Conservation (phyloP, 2,329 filamentous ascomycete species). For the Setomelanomma holmii region DNA sequence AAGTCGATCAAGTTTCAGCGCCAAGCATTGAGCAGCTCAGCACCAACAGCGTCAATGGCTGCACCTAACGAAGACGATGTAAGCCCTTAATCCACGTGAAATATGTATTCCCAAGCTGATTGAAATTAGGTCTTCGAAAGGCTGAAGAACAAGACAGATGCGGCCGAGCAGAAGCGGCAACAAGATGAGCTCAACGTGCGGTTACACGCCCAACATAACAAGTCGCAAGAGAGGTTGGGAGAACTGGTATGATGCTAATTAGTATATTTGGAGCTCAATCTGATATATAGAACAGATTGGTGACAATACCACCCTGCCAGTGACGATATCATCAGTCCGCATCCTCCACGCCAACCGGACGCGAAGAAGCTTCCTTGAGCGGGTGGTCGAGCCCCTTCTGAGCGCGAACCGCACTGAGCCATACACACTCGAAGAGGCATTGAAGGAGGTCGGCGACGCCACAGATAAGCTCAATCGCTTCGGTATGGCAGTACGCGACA, state of each 20-base stretch:
- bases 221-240: constrained; percentile 67
- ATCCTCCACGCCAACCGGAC: constrained; percentile 85
- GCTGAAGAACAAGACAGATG: constrained; percentile 65
- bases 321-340: constrained; percentile 84
- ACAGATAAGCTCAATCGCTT: constrained; percentile 80
- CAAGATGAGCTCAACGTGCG: constrained; percentile 67
- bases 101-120: constrained; percentile 15
- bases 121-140: constrained; percentile 63
- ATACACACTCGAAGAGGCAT: constrained; percentile 78
- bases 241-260: constrained; percentile 64
- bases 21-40: constrained; percentile 34
- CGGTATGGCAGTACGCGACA: constrained; percentile 61
- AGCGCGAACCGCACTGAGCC: constrained; percentile 69
- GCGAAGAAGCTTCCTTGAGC: constrained; percentile 82
- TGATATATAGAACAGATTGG: constrained; percentile 63
- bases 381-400: constrained; percentile 79
- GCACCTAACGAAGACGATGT: constrained; percentile 57
- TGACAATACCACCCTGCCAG: constrained; percentile 84
- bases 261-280: constrained; percentile 1
- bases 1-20: constrained; percentile 14
- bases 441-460: constrained; percentile 73
- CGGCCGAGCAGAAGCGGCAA: constrained; percentile 65
- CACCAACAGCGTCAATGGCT: constrained; percentile 50
- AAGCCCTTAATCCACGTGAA: constrained; percentile 15
- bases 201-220: constrained; percentile 64